A percentile compares a stretch with the other conserved stretches of the same genome.
phyloP scores from a whole-genome alignment of 2,329 filamentous ascomycete genomes.

The Bipolaris bicolor region DNA sequence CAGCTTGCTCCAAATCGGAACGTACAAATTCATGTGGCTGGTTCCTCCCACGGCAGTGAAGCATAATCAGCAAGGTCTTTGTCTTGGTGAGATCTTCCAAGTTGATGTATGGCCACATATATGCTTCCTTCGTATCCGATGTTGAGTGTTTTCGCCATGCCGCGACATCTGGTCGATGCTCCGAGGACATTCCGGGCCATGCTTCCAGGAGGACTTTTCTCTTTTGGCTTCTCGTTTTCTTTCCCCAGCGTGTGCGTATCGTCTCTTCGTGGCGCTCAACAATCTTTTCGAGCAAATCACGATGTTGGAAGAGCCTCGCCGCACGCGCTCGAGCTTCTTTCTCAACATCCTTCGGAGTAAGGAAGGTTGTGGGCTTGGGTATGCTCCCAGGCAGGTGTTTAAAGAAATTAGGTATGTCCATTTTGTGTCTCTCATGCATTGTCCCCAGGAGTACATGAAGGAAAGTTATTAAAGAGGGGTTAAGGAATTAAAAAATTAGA shows the following conservation, averaged over 20 bases:
- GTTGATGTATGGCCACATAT: slow-evolving; percentile 63
- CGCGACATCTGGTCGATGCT: slow-evolving; percentile 62
- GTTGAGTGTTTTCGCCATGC: slow-evolving; percentile 15
- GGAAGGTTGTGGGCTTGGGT: background rate
- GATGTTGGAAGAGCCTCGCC: slow-evolving; percentile 14
- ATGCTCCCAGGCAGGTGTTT: background rate
- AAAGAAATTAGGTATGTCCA: background rate
- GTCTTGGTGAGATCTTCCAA: slow-evolving; percentile 57
- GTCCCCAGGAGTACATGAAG: background rate
- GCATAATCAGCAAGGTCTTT: slow-evolving; percentile 55
- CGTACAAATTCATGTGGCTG: slow-evolving; percentile 56
- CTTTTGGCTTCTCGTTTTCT: slow-evolving; percentile 58
- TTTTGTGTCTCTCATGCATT: background rate
- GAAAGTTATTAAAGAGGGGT: no score
- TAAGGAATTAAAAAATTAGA: no score
- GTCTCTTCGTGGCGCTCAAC: slow-evolving; percentile 59
- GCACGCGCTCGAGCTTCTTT: slow-evolving; percentile 2
- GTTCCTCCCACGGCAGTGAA: slow-evolving; percentile 60
- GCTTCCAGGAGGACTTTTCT: slow-evolving; percentile 54
- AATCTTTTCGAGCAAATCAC: slow-evolving; percentile 39
- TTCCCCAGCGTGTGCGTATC: slow-evolving; percentile 62
- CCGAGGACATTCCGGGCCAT: slow-evolving; percentile 59
- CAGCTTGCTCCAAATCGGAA: slow-evolving; percentile 49
- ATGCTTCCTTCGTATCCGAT: slow-evolving; percentile 8
- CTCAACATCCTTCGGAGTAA: background rate